Conservation (phyloP, 768 basidiomycete species). For the Tricholoma sp. region DNA sequence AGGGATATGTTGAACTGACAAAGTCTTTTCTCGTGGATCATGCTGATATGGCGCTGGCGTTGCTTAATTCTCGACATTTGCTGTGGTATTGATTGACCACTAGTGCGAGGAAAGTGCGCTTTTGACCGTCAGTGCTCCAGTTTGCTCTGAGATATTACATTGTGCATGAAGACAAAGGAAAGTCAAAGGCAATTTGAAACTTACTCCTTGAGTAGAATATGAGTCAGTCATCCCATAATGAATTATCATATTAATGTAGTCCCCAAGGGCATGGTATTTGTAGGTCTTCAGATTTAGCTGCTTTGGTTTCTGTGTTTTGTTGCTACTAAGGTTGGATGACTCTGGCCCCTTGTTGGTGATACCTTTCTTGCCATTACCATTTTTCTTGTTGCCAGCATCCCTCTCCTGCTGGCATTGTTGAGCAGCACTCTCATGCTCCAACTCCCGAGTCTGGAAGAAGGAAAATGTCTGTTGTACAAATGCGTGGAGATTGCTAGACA, state of each 20-base stretch:
- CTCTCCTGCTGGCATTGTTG: background rate
- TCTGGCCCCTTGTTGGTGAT: background rate
- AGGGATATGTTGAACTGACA: background rate
- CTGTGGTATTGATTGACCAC: background rate
- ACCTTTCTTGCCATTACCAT: too few relatives aligned
- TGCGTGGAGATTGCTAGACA: background rate
- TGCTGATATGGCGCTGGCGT: background rate
- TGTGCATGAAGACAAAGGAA: background rate
- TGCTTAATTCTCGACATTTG: background rate
- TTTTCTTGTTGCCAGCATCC: background rate
- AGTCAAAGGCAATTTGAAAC: background rate
- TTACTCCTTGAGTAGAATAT: too few relatives aligned
- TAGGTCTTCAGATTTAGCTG: too few relatives aligned
- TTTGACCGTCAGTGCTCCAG: conserved; percentile 10
- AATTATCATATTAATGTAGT: too few relatives aligned
- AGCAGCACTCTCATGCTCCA: background rate
- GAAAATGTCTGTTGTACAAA: background rate
- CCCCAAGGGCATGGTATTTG: background rate
- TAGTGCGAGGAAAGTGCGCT: conserved; percentile 12
- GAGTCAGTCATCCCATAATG: too few relatives aligned
- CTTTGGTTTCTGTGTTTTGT: background rate
- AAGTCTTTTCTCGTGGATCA: background rate
- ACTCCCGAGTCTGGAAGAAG: background rate
- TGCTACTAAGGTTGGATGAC: background rate
- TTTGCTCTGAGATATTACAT: background rate